Conservation (phyloP, 2,329 filamentous ascomycete genomes). For the Penicillium crustosum region DNA sequence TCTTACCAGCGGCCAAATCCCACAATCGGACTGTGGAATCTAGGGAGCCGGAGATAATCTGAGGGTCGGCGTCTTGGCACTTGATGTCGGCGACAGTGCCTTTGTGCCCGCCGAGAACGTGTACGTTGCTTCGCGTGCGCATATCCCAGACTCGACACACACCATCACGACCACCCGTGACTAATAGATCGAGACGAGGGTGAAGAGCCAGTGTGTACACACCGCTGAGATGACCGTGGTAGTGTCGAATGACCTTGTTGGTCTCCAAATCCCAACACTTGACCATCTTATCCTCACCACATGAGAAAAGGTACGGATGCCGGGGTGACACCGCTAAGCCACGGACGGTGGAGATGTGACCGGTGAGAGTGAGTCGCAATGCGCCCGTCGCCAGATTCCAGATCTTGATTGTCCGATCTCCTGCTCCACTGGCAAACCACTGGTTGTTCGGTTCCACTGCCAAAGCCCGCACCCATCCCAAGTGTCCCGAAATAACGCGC, state of each 20-base stretch:
- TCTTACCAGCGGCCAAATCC: conserved; percentile 94
- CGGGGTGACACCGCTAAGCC: conserved; percentile 88
- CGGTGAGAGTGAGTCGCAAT: conserved; percentile 82
- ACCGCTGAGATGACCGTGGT: conserved; percentile 93
- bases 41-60: conserved; percentile 89
- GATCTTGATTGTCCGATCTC: conserved; percentile 96
- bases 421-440: conserved; percentile 95
- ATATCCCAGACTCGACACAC: conserved; percentile 98
- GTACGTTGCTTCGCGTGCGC: conserved; percentile 92
- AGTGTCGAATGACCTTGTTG: conserved; percentile 98
- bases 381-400: conserved; percentile 91
- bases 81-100: conserved; percentile 84
- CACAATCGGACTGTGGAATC: conserved; percentile 89
- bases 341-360: conserved; percentile 89
- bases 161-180: conserved; percentile 91
- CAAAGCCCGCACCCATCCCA: conserved; percentile 89
- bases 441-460: conserved; percentile 95
- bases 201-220: conserved; percentile 94
- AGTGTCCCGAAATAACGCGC: conserved; percentile 92
- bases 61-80: conserved; percentile 94
- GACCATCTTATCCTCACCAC: conserved; percentile 99
- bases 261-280: conserved; percentile 99
- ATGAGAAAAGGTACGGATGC: conserved; percentile 96
- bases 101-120: conserved; percentile 88
- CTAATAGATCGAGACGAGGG: conserved; percentile 88